phyloP scores from a whole-genome alignment of 805 yeast genomes.

The Debaryomyces maramus region DNA sequence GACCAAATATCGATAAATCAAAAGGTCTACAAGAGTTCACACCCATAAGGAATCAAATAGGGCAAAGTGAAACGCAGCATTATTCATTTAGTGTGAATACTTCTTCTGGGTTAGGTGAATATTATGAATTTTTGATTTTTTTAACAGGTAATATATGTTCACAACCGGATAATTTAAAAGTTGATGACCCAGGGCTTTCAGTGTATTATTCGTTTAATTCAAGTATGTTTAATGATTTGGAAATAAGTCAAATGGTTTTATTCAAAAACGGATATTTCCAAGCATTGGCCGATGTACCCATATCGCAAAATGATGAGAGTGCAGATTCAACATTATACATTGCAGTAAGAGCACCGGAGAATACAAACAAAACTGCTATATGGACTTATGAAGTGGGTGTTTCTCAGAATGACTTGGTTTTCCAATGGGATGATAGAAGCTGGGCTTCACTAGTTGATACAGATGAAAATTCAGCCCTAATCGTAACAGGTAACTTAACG shows the following conservation, averaged over 20 bases:
- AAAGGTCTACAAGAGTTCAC: slow-evolving; percentile 36
- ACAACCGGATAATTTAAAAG: slow-evolving; percentile 26
- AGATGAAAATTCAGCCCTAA: slow-evolving; percentile 64
- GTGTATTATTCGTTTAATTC: slow-evolving; percentile 42
- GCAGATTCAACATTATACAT: slow-evolving; percentile 29
- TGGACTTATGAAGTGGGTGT: slow-evolving; percentile 72
- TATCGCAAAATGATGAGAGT: slow-evolving; percentile 7
- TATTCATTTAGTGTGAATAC: slow-evolving; percentile 47
- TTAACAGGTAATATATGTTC: slow-evolving; percentile 52
- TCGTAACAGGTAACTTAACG: slow-evolving; percentile 58
- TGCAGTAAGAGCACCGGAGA: slow-evolving; percentile 43
- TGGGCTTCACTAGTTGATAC: slow-evolving; percentile 65
- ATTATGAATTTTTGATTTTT: slow-evolving; percentile 48
- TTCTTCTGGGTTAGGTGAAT: slow-evolving; percentile 44
- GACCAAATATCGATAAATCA: slow-evolving; percentile 11
- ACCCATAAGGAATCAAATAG: slow-evolving; percentile 36
- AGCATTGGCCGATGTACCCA: slow-evolving; percentile 38
- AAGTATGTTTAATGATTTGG: slow-evolving; percentile 30
- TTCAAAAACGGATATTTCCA: slow-evolving; percentile 40
- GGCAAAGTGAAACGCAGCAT: slow-evolving; percentile 39
- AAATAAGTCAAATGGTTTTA: slow-evolving; percentile 26
- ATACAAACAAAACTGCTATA: slow-evolving; percentile 29
- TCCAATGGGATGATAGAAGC: slow-evolving; percentile 64
- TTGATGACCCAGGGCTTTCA: slow-evolving; percentile 28
- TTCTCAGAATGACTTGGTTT: slow-evolving; percentile 60